Percentiles rank a stretch among this genome's conserved stretches.
Conservation (phyloP, 148 eudicot species). For the Camellia japonica region DNA sequence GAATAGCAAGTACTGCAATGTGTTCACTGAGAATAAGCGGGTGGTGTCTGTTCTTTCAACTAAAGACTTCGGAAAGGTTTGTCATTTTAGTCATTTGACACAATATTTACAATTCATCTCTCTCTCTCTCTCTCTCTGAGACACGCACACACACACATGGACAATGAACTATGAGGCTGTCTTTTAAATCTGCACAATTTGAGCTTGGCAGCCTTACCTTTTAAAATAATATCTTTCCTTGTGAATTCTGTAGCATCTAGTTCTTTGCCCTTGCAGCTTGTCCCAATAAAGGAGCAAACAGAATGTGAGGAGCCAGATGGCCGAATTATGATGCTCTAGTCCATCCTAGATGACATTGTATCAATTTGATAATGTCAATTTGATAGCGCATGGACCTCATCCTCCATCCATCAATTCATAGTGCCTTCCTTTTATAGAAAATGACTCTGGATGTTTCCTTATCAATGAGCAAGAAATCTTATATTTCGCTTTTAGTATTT, state of each 20-base stretch:
- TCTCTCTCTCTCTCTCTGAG: not conserved
- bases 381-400: not conserved
- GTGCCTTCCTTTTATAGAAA: not conserved
- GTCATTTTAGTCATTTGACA: slow-evolving; percentile 19
- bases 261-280: not conserved
- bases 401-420: not conserved
- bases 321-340: not conserved
- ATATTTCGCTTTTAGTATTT: not conserved
- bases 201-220: not conserved
- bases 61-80: slow-evolving; percentile 82
- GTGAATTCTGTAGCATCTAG: not conserved
- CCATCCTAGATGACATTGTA: not conserved
- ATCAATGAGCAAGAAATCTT: not conserved
- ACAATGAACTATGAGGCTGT: not conserved
- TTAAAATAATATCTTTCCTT: not conserved
- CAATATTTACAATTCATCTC: not conserved
- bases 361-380: not conserved
- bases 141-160: not conserved
- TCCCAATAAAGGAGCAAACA: not conserved
- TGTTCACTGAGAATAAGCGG: slow-evolving; percentile 90
- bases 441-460: not conserved
- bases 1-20: slow-evolving; percentile 91
- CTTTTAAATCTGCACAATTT: not conserved
- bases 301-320: not conserved
- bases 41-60: slow-evolving; percentile 78